Evolutionary conservation across 2,329 filamentous ascomycete genomes (phyloP), one percentile per base, ranked within the genome.

Genomic region (Pleomassaria siparia): DNA sequence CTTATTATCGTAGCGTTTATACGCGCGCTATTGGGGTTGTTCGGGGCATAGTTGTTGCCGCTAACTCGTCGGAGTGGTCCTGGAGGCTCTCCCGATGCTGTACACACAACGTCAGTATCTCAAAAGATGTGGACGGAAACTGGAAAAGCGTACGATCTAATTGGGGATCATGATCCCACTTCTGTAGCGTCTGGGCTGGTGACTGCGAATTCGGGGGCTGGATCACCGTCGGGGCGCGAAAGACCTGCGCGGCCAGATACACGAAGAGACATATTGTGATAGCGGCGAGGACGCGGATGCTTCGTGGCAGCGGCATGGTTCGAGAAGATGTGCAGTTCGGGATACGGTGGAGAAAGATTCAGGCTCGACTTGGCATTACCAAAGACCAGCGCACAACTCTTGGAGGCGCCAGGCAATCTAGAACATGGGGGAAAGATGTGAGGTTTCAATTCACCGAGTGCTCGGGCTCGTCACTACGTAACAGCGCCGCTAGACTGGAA

Each of bases 1-100:
- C 91, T 88, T 57, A 99, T 80, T 47, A 99, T 80, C 3, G 94
- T 97, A 49, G 94, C 94, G 71, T 95, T 94, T 71, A 96, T 94
- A 66, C 94, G 89, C 57, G 87, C 85, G 43, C 87, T 88, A 53
- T 90, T 82, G 43, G 81, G 76, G 63, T 87, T 86, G 64, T 90
- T 82, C 43, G 88, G 84, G 43, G 83, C 83, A 72, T 97, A 97
- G 63, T 87, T 86, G 58, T 88, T 78, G 45, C 85, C 85, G 26
- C 70, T 56, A 24, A 86, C 83, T 70, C 89, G 84, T 64, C 81
- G 84, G 57, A 97, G 76, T 12, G 82, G 76, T 43, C 89, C 91
- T 54, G 86, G 82, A 18, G 92, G 92, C 71, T 97, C 92, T 54
- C 84, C 85, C 26, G 89, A 94, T 36, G 83, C 91, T 96, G 63